These are phyloP conservation scores for Uromyces viciae-fabae DNA, from an alignment of 1,284 basidiomycete genomes.

Conservation along the genomic window DNA sequence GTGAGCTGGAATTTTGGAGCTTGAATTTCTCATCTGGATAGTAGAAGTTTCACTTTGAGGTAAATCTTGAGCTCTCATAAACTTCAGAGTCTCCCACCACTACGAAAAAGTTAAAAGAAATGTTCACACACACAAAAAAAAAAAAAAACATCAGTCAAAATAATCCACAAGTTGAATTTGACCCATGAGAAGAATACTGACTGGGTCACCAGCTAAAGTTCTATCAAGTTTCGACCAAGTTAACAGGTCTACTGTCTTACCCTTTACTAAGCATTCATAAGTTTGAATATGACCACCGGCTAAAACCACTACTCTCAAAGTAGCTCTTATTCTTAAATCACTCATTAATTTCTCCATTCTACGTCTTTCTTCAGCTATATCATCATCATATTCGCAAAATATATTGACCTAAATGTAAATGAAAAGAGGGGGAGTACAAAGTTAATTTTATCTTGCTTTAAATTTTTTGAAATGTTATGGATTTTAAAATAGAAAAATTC, in stretches of 20 bases:
- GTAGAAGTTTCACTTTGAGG: neutral
- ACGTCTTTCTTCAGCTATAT: slow-evolving; percentile 33
- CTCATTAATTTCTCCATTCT: slow-evolving; percentile 40
- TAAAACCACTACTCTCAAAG: slow-evolving; percentile 30
- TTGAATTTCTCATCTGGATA: neutral
- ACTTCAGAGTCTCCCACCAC: slow-evolving; percentile 44
- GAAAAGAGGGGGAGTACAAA: no score
- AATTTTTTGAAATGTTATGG: no score
- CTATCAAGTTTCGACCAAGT: slow-evolving; percentile 27
- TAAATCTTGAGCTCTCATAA: slow-evolving; percentile 37
- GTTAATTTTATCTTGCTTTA: neutral
- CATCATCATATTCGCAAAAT: slow-evolving; percentile 35
- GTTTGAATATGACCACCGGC: slow-evolving; percentile 32
- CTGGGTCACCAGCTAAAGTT: slow-evolving; percentile 30
- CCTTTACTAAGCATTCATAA: slow-evolving; percentile 36
- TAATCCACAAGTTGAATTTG: no score
- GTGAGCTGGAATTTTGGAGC: neutral
- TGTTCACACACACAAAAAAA: no score
- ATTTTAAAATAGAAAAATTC: no score
- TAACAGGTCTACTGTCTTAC: slow-evolving; percentile 18
- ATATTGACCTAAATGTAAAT: slow-evolving; percentile 39
- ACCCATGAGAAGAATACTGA: slow-evolving; percentile 9
- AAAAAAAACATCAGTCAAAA: no score
- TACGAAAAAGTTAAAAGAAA: no score
- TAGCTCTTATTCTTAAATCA: slow-evolving; percentile 31